phyloP scores from a whole-genome alignment of 1,284 basidiomycete species.

The Puccinia novopanici region DNA sequence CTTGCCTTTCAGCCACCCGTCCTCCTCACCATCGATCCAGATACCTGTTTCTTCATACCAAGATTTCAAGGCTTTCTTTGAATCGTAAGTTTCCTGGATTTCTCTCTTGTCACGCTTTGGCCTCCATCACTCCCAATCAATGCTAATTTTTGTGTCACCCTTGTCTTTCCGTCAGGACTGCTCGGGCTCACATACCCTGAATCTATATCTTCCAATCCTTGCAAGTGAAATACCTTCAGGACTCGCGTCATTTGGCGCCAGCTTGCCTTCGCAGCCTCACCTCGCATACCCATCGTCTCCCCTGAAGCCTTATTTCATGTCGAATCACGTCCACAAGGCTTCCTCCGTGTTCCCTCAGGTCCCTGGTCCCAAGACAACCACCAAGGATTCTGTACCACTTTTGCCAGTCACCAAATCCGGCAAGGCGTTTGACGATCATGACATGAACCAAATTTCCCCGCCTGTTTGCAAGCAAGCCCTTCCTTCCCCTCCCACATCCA shows the following conservation, averaged over 20 bases:
- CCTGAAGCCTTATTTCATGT: background rate
- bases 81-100: no score
- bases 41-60: no score
- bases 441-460: slow-evolving; percentile 29
- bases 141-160: background rate
- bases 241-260: background rate
- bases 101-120: background rate
- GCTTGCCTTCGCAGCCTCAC: background rate
- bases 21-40: no score
- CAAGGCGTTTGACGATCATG: background rate
- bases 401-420: background rate
- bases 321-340: background rate
- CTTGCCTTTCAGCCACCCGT: no score
- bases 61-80: no score
- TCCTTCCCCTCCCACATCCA: slow-evolving; percentile 49
- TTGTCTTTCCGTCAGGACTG: background rate
- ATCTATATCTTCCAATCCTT: background rate
- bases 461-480: slow-evolving; percentile 11
- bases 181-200: background rate
- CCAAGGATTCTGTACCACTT: background rate
- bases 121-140: background rate
- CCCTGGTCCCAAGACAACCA: background rate
- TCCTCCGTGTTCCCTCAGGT: background rate
- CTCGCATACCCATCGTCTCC: background rate
- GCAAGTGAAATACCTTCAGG: background rate